A percentile compares a stretch with the other conserved stretches of the same genome.
Evolutionary conservation across 148 eudicot genomes (phyloP).

Genomic region (Dianthus caryophyllus): DNA sequence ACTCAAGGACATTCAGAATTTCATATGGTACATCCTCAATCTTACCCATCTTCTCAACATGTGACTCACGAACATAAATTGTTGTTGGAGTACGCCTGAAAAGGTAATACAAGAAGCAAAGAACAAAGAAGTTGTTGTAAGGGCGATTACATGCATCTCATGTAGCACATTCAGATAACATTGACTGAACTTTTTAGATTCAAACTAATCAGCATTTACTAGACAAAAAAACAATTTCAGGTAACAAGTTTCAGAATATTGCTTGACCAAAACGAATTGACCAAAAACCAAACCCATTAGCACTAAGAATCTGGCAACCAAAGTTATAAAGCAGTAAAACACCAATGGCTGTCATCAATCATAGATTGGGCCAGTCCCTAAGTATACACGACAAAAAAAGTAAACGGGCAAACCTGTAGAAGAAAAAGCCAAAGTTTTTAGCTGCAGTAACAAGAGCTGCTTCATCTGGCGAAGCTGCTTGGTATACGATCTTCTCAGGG

Average conservation of each 20-base stretch:
- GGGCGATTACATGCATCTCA: not conserved
- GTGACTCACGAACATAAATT: slow-evolving; percentile 91
- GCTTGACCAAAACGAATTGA: not conserved
- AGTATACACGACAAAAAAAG: not conserved
- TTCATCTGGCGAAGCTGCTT: slow-evolving; percentile 99
- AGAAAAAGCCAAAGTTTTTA: slow-evolving; percentile 98
- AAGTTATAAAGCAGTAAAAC: not conserved
- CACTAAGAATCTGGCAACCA: not conserved
- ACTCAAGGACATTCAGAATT: slow-evolving; percentile 93
- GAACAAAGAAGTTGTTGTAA: not conserved
- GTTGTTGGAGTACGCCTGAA: slow-evolving; percentile 91
- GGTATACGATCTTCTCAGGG: slow-evolving; percentile 82
- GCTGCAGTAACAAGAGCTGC: slow-evolving; percentile 97
- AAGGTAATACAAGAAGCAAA: slow-evolving; percentile 18
- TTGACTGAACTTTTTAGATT: not conserved
- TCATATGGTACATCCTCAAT: slow-evolving; percentile 78
- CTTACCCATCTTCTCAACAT: slow-evolving; percentile 87
- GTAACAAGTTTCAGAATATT: not conserved
- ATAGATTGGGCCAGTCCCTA: not conserved
- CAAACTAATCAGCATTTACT: slow-evolving; percentile 1
- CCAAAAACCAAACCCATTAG: not conserved
- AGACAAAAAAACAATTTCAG: not conserved
- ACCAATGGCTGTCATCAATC: not conserved
- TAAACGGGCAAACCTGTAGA: slow-evolving; percentile 53
- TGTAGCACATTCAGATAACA: slow-evolving; percentile 2